These are phyloP conservation scores for Linanthus parryae DNA, from an alignment of 148 eudicot genomes.

Conservation along the genomic window DNA sequence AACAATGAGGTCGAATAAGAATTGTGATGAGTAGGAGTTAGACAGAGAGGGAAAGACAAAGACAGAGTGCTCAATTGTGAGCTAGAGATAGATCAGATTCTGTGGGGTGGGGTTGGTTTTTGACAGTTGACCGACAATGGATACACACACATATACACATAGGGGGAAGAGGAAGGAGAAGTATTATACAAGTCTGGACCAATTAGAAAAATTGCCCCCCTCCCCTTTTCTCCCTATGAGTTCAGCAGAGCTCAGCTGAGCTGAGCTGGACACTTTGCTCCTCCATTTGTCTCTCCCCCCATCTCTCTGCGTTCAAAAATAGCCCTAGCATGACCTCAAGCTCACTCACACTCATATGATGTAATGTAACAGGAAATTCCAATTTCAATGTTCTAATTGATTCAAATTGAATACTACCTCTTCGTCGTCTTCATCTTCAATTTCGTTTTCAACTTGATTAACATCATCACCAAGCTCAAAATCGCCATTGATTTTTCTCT, in stretches of 20 bases:
- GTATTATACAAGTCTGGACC: constrained; percentile 26
- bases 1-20: too few relatives aligned
- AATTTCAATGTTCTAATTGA: too few relatives aligned
- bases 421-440: constrained; percentile 19
- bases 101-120: constrained; percentile 42
- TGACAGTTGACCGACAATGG: constrained; percentile 49
- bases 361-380: too few relatives aligned
- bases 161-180: background rate
- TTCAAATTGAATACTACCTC: constrained; percentile 21
- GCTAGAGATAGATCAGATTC: constrained; percentile 41
- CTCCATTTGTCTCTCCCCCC: constrained; percentile 5
- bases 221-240: background rate
- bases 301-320: too few relatives aligned
- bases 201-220: constrained; percentile 24
- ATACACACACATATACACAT: constrained; percentile 10
- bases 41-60: constrained; percentile 10
- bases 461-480: constrained; percentile 14
- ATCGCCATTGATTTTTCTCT: constrained; percentile 32
- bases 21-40: too few relatives aligned
- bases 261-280: constrained; percentile 37
- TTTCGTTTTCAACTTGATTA: constrained; percentile 14
- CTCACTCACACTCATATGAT: too few relatives aligned
- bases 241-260: constrained; percentile 9
- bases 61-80: constrained; percentile 7
- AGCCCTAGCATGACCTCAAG: too few relatives aligned